Conservation (phyloP, 2,329 filamentous ascomycete genomes). For the Ophiocordyceps camponoti-saundersi region DNA sequence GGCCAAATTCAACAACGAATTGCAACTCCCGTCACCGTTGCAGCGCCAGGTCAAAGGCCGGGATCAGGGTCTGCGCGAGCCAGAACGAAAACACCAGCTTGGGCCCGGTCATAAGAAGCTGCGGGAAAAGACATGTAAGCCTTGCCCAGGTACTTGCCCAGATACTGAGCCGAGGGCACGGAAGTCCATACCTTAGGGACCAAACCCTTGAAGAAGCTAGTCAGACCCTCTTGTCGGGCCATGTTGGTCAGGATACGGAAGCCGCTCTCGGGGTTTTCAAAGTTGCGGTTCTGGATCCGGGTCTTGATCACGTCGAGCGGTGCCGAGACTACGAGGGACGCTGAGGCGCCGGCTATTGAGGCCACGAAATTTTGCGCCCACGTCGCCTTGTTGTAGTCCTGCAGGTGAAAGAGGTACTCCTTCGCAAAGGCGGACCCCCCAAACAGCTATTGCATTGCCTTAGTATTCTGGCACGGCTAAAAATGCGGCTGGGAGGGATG, state of each 20-base stretch:
- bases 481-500: not conserved
- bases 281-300: slow-evolving; percentile 95
- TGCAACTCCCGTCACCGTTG: slow-evolving; percentile 13
- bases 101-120: slow-evolving; percentile 94
- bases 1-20: not conserved
- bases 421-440: slow-evolving; percentile 95
- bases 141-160: not conserved
- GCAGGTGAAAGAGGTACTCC: slow-evolving; percentile 79
- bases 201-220: slow-evolving; percentile 93
- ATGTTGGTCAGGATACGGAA: slow-evolving; percentile 87
- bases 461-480: not conserved
- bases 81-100: slow-evolving; percentile 99
- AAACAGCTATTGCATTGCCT: slow-evolving; percentile 51
- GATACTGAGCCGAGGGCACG: no score
- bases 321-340: slow-evolving; percentile 90
- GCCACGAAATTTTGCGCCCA: slow-evolving; percentile 98
- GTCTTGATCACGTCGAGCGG: slow-evolving; percentile 97
- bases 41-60: slow-evolving; percentile 53
- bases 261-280: slow-evolving; percentile 90
- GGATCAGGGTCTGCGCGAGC: slow-evolving; percentile 96
- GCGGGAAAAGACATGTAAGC: not conserved
- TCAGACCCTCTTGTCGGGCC: slow-evolving; percentile 73
- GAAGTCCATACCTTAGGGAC: slow-evolving; percentile 54
- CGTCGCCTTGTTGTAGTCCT: slow-evolving; percentile 86
- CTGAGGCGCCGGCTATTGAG: slow-evolving; percentile 85